phyloP scores from a whole-genome alignment of 2,329 filamentous ascomycete genomes.

The Ophiostoma australiae region DNA sequence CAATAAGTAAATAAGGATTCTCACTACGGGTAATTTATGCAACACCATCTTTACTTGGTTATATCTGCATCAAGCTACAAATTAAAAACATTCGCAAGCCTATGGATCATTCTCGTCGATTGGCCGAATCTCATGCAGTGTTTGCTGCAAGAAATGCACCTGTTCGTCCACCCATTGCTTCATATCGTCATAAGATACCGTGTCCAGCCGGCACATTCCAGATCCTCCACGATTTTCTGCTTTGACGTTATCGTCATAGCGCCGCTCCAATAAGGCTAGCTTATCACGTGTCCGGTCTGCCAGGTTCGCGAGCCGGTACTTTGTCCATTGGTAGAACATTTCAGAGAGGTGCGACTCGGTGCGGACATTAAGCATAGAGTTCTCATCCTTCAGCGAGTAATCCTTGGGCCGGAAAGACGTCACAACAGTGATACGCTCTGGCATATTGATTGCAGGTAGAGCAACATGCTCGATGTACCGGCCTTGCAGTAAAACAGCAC shows the following conservation, averaged over 20 bases:
- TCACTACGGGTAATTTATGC: no score
- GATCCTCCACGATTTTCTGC: not conserved
- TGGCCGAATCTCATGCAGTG: constrained; percentile 5
- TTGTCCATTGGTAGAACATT: constrained; percentile 13
- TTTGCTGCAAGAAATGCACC: not conserved
- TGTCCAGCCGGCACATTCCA: constrained; percentile 9
- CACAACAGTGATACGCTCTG: not conserved
- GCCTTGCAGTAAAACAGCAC: not conserved
- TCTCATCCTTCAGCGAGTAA: not conserved
- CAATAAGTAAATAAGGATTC: no score
- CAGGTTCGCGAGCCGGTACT: not conserved
- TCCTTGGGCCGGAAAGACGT: constrained; percentile 4
- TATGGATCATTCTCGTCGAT: constrained; percentile 8
- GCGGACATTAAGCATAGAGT: constrained; percentile 12
- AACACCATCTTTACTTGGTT: no score
- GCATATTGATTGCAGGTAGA: constrained; percentile 4
- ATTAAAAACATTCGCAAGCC: not conserved
- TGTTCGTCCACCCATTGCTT: constrained; percentile 10
- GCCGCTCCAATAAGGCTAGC: not conserved
- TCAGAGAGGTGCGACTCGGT: constrained; percentile 10
- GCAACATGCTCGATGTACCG: constrained; percentile 11
- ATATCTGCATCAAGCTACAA: no score
- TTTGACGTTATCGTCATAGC: not conserved
- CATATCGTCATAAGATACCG: not conserved
- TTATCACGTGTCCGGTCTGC: not conserved